Evolutionary conservation across 495 filamentous ascomycete genomes (phyloP).

Genomic region (Penicillium atrosanguineum): DNA sequence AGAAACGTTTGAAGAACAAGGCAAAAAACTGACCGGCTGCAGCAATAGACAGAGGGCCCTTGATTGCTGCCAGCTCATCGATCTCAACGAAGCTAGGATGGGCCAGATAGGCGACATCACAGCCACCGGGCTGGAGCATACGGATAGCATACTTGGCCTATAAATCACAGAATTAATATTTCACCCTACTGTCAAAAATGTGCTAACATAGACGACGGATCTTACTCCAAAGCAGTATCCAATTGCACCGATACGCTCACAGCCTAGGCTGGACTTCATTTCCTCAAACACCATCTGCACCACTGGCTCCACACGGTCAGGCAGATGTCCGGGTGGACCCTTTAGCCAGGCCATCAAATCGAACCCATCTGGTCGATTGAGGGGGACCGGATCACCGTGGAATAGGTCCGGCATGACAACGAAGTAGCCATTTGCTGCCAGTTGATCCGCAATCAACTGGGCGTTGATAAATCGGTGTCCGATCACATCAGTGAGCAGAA

Average conservation of each 20-base stretch:
- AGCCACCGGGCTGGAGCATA: slow-evolving; percentile 32
- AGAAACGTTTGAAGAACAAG: neutral
- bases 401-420: slow-evolving; percentile 62
- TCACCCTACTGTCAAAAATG: neutral
- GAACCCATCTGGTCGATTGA: slow-evolving; percentile 26
- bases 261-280: slow-evolving; percentile 49
- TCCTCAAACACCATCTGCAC: slow-evolving; percentile 53
- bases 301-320: slow-evolving; percentile 57
- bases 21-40: slow-evolving; percentile 52
- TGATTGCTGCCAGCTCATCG: slow-evolving; percentile 65
- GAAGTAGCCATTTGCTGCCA: slow-evolving; percentile 73
- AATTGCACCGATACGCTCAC: slow-evolving; percentile 62
- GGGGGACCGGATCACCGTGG: slow-evolving; percentile 31
- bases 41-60: slow-evolving; percentile 66
- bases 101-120: slow-evolving; percentile 63
- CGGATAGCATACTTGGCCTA: slow-evolving; percentile 51
- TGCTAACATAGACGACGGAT: neutral
- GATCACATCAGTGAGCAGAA: slow-evolving; percentile 34
- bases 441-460: slow-evolving; percentile 63
- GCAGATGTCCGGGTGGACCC: slow-evolving; percentile 54
- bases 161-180: neutral
- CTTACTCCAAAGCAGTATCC: slow-evolving; percentile 75
- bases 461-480: slow-evolving; percentile 35
- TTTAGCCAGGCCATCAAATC: slow-evolving; percentile 30
- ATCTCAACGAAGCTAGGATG: slow-evolving; percentile 70